A percentile compares a stretch with the other conserved stretches of the same genome.
Conservation (phyloP, 2,329 filamentous ascomycete species). For the Diaporthe nobilis region DNA sequence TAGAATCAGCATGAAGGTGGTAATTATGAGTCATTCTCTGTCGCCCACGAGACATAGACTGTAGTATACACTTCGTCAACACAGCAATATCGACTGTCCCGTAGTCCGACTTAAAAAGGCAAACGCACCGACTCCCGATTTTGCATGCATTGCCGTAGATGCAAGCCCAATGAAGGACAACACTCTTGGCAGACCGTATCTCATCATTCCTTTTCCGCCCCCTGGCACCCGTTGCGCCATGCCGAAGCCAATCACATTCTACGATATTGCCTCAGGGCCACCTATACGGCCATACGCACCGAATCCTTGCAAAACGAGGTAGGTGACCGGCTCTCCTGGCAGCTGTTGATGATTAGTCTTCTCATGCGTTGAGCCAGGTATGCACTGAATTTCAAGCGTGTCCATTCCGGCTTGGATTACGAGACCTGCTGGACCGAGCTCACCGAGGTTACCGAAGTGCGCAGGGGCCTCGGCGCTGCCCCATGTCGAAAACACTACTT, state of each 20-base stretch:
- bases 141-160: not conserved
- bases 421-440: conserved; percentile 64
- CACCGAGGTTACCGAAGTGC: conserved; percentile 64
- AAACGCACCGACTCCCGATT: not conserved
- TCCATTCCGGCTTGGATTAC: conserved; percentile 46
- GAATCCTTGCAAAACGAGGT: conserved; percentile 53
- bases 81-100: not conserved
- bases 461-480: conserved; percentile 60
- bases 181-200: not conserved
- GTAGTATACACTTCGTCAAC: not conserved
- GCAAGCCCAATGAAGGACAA: not conserved
- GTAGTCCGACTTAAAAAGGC: not conserved
- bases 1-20: not conserved
- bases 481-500: conserved; percentile 65
- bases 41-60: not conserved
- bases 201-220: not conserved
- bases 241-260: conserved; percentile 50
- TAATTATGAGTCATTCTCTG: not conserved
- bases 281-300: conserved; percentile 48
- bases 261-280: conserved; percentile 57
- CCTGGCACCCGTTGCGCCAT: conserved; percentile 20
- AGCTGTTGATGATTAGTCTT: too few species aligned
- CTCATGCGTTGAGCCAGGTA: conserved; percentile 42
- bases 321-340: conserved; percentile 14
- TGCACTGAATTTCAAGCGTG: conserved; percentile 59